phyloP scores from a whole-genome alignment of 352 stramenopile genomes.

The Pythium utonaiense region DNA sequence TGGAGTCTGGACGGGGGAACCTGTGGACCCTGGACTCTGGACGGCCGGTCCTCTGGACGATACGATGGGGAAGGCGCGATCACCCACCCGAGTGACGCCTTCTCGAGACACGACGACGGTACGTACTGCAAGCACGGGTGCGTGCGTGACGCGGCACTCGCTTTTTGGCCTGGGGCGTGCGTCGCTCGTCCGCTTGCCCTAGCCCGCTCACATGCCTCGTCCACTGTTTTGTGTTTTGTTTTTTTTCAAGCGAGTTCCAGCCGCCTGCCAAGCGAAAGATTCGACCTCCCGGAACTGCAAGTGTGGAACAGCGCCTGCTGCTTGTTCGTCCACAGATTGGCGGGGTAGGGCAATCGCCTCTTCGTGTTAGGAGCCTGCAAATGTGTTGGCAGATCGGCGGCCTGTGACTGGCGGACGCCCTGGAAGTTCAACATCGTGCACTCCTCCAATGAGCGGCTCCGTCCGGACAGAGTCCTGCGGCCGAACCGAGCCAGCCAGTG shows the following conservation, averaged over 20 bases:
- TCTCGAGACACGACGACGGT: conserved; percentile 19
- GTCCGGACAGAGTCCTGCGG: not conserved
- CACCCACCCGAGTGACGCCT: conserved; percentile 8
- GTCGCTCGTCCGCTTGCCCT: conserved; percentile 24
- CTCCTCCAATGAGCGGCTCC: conserved; percentile 18
- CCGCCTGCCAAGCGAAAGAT: not conserved
- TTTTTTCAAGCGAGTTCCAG: not conserved
- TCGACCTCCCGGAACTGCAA: conserved; percentile 31
- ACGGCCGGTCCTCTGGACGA: conserved; percentile 16
- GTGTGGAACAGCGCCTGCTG: not conserved
- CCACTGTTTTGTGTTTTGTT: too few species aligned
- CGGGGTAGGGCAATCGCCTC: conserved; percentile 4
- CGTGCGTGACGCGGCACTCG: conserved; percentile 11
- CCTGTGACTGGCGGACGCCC: conserved; percentile 18
- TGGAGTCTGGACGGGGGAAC: too few species aligned
- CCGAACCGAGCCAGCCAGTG: not conserved
- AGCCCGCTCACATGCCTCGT: conserved; percentile 21
- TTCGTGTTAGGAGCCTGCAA: conserved; percentile 8
- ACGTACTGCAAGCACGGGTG: conserved; percentile 1
- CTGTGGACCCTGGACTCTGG: too few species aligned
- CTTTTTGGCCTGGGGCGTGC: not conserved
- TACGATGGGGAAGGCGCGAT: too few species aligned
- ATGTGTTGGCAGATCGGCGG: conserved; percentile 13
- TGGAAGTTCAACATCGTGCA: conserved; percentile 22
- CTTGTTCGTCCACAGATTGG: conserved; percentile 28